phyloP scores from a whole-genome alignment of 2,329 filamentous ascomycete genomes.

The Cordyceps militaris region DNA sequence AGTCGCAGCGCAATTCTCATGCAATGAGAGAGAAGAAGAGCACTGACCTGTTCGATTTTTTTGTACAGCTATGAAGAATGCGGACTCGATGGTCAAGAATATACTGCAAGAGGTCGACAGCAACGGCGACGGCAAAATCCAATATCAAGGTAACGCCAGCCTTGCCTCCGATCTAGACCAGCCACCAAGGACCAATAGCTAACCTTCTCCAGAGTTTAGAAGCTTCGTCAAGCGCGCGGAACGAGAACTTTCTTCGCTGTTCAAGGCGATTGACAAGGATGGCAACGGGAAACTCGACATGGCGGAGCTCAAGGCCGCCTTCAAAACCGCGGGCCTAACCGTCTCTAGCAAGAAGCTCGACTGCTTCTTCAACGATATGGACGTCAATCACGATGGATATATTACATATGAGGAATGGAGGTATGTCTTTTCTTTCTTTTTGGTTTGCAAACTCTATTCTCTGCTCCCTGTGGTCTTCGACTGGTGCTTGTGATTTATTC shows the following conservation, averaged over 20 bases:
- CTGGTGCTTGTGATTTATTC: constrained; percentile 1
- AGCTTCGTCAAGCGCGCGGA: constrained; percentile 84
- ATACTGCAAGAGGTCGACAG: constrained; percentile 79
- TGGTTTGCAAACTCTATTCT: background rate
- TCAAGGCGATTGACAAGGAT: constrained; percentile 80
- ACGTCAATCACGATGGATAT: constrained; percentile 77
- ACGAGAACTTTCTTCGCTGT: constrained; percentile 71
- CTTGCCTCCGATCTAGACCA: background rate
- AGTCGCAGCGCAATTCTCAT: constrained; percentile 21
- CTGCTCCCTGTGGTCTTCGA: background rate
- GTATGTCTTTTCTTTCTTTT: constrained; percentile 46
- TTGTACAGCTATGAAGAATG: constrained; percentile 69
- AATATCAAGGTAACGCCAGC: constrained; percentile 66
- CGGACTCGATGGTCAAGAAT: constrained; percentile 73
- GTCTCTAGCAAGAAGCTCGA: constrained; percentile 72
- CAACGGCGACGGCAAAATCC: constrained; percentile 81
- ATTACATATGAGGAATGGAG: constrained; percentile 96
- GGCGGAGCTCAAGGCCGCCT: constrained; percentile 72
- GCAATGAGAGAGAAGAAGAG: background rate
- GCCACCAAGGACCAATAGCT: background rate
- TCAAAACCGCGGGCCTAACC: constrained; percentile 68
- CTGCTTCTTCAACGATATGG: constrained; percentile 83
- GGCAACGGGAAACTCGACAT: constrained; percentile 81
- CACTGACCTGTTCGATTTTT: constrained; percentile 17
- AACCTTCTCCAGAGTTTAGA: constrained; percentile 63